These are phyloP conservation scores for Erythrophleum ivorense DNA, from an alignment of 331 rosid species.

Conservation along the genomic window DNA sequence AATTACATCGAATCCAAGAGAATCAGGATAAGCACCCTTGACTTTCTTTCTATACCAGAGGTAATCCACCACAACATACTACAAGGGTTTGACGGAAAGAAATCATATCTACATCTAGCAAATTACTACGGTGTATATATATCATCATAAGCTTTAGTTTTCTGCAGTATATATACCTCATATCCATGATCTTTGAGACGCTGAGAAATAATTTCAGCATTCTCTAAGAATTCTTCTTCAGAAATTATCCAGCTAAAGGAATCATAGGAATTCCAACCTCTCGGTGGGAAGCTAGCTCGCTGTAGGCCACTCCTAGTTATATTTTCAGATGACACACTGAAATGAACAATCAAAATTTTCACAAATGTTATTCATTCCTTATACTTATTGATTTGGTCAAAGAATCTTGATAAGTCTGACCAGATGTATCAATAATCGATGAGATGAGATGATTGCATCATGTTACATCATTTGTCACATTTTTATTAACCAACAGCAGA, in stretches of 20 bases:
- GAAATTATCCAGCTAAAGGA: constrained; percentile 86
- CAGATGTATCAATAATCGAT: not conserved
- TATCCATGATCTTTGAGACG: constrained; percentile 69
- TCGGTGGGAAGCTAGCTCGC: constrained; percentile 78
- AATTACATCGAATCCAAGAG: constrained; percentile 86
- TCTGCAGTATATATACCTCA: constrained; percentile 57
- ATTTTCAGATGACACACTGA: constrained; percentile 58
- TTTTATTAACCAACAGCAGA: constrained; percentile 24
- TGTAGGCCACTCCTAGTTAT: constrained; percentile 36
- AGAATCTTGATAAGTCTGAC: not conserved
- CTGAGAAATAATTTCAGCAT: constrained; percentile 62
- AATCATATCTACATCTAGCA: constrained; percentile 19
- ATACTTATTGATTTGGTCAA: not conserved
- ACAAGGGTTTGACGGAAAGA: constrained; percentile 46
- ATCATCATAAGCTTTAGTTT: not conserved
- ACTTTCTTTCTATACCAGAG: constrained; percentile 92
- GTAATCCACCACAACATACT: constrained; percentile 96
- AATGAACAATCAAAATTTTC: constrained; percentile 28
- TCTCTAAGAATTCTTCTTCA: constrained; percentile 70
- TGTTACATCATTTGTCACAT: not conserved
- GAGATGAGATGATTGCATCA: not conserved
- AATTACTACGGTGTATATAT: constrained; percentile 17
- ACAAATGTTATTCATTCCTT: not conserved
- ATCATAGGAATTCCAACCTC: constrained; percentile 98
- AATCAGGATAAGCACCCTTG: constrained; percentile 74